Evolutionary conservation across 805 yeast species (phyloP), one percentile per base, ranked within the genome.

Genomic region (Yamadazyma paraphyllophila): DNA sequence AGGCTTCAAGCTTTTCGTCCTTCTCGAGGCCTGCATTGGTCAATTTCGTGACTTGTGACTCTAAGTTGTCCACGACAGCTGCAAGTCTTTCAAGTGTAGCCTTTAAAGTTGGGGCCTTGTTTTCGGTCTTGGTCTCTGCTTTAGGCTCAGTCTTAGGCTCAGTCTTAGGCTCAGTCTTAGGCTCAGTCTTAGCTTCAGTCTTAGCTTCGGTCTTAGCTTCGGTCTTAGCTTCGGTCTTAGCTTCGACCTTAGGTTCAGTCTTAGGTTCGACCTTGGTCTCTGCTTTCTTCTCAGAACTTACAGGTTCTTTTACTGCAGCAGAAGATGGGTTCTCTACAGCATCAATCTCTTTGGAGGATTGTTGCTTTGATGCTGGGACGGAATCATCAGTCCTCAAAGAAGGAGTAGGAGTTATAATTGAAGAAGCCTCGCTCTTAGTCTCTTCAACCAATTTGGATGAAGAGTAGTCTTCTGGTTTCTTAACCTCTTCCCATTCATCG

Each of bases 21-120:
- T 85, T 86, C 29, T 78, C 84, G n/a, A 74, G 51, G 45, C 80
- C 83, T 3, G 83, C 70, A 13, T 71, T 68, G 7, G 74, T 68
- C 47, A 87, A 69, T 45, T 65, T 73, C 9, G 69, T 56, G 37
- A 87, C 76, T 36, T 82, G 78, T 0, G 65, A 45, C 59, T 86
- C 90, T 39, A 87, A 71, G 25, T 73, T 68, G 2, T 69, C 67
- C 15, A 84, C 89, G 29, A 87, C 63, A 2, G 66, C 47, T 4
- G 85, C 80, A 44, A 87, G 69, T 51, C 77, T 83, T 52, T 84
- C 92, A 27, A 86, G 83, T 1, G 89, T 81, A 8, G 80, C 84
- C 56, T 84, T 84, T 48, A 87, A 71, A 0, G 90, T 85, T 27
- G 85, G 74, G 14, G 87, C 80, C 42, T 73, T 25, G 69, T 61